Conservation (phyloP, 2,329 filamentous ascomycete genomes). For the Aspergillus japonicus region DNA sequence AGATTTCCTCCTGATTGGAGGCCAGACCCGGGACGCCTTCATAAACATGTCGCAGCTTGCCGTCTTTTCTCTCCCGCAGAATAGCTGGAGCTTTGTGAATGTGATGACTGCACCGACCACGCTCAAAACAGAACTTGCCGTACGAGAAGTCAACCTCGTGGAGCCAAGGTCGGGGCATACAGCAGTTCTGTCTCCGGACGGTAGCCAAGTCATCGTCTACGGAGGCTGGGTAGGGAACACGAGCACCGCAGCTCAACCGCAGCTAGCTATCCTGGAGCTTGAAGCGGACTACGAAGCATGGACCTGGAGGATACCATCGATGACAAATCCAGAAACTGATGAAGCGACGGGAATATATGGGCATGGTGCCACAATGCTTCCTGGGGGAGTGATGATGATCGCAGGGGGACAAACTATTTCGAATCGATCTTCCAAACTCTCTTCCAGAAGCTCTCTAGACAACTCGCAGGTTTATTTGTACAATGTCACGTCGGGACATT, state of each 20-base stretch:
- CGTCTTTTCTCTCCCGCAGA: conserved; percentile 80
- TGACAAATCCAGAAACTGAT: conserved; percentile 41
- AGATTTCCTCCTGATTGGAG: conserved; percentile 78
- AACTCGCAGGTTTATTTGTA: conserved; percentile 57
- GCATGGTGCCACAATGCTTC: conserved; percentile 61
- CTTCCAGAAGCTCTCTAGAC: conserved; percentile 25
- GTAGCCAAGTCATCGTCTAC: conserved; percentile 71
- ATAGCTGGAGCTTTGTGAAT: conserved; percentile 78
- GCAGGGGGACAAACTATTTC: conserved; percentile 58
- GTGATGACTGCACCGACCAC: conserved; percentile 51
- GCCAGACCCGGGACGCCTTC: conserved; percentile 79
- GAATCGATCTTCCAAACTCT: conserved; percentile 38
- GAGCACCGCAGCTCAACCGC: conserved; percentile 72
- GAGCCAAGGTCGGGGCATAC: conserved; percentile 89
- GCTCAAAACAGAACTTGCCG: conserved; percentile 57
- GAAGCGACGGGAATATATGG: conserved; percentile 56
- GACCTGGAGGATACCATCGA: conserved; percentile 44
- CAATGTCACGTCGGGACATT: conserved; percentile 61
- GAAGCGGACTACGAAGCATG: conserved; percentile 67
- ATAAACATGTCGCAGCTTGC: conserved; percentile 93
- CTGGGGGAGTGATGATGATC: conserved; percentile 62
- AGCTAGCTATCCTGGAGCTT: conserved; percentile 74
- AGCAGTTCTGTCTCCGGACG: conserved; percentile 75
- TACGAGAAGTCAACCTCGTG: conserved; percentile 52
- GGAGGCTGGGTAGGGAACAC: conserved; percentile 92